Evolutionary conservation across 768 basidiomycete genomes (phyloP).

Genomic region (Boletus huronensis): DNA sequence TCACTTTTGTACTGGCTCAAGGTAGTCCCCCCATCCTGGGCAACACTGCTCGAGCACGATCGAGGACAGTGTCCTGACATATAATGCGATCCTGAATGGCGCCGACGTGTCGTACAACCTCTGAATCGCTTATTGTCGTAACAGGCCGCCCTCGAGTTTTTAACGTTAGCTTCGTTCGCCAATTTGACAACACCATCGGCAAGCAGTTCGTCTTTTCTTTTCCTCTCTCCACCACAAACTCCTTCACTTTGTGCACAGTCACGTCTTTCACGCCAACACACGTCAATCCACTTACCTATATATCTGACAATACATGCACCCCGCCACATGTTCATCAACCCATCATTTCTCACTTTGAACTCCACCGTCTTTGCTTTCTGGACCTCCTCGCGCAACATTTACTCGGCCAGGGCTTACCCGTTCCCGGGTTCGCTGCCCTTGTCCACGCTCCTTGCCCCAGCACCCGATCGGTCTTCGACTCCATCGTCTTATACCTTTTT

Average conservation of each 20-base stretch:
- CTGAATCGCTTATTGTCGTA: slow-evolving; percentile 23
- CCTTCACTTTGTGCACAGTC: slow-evolving; percentile 17
- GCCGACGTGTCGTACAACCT: slow-evolving; percentile 17
- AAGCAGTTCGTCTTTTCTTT: slow-evolving; percentile 13
- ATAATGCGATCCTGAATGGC: slow-evolving; percentile 4
- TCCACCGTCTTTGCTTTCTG: slow-evolving; percentile 8
- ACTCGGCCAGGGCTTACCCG: slow-evolving; percentile 9
- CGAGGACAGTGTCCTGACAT: slow-evolving; percentile 2
- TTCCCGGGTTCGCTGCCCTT: slow-evolving; percentile 16
- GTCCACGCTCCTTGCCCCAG: slow-evolving; percentile 13
- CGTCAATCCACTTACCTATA: slow-evolving; percentile 14
- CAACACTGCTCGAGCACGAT: slow-evolving; percentile 11
- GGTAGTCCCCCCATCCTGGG: neutral
- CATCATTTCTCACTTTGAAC: slow-evolving; percentile 20
- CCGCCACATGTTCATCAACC: slow-evolving; percentile 27
- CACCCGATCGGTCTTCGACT: slow-evolving; percentile 4
- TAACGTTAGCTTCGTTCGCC: neutral
- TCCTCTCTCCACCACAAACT: slow-evolving; percentile 4
- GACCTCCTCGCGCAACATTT: slow-evolving; percentile 3
- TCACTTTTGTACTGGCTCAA: neutral
- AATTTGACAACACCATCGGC: slow-evolving; percentile 8
- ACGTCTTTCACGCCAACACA: slow-evolving; percentile 24
- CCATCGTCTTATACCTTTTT: neutral
- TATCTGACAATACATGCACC: slow-evolving; percentile 25
- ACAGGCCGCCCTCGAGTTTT: neutral